Evolutionary conservation across 306 rosid genomes (phyloP).

Genomic region (Cucumis melo): DNA sequence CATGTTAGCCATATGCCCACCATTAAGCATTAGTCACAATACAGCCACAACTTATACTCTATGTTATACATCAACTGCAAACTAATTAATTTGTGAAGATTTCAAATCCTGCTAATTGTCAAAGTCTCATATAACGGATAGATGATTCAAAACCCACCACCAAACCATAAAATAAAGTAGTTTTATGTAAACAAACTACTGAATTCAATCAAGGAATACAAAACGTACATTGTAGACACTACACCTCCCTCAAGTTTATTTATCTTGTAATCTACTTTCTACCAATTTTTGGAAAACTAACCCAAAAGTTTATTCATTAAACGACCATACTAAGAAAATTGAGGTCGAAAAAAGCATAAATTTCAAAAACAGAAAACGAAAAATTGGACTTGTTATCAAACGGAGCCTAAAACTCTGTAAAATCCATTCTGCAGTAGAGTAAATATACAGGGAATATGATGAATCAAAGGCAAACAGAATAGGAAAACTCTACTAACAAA

Average conservation of each 20-base stretch:
- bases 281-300: too few species aligned
- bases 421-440: not conserved
- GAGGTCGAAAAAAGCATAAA: too few species aligned
- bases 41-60: not conserved
- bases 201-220: not conserved
- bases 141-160: not conserved
- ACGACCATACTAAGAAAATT: too few species aligned
- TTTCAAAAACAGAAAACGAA: too few species aligned
- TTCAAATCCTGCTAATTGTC: not conserved
- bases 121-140: not conserved
- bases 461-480: not conserved
- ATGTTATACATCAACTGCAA: not conserved
- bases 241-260: too few species aligned
- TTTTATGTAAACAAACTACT: not conserved
- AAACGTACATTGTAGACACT: not conserved
- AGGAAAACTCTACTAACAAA: not conserved
- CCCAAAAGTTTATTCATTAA: too few species aligned
- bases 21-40: not conserved
- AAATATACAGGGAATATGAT: not conserved
- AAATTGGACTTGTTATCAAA: too few species aligned
- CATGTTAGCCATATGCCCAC: not conserved
- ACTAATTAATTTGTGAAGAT: not conserved
- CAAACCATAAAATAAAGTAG: not conserved
- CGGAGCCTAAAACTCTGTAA: not conserved
- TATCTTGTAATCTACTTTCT: too few species aligned